These are phyloP conservation scores for Massariosphaeria phaeospora DNA, from an alignment of 495 filamentous ascomycete genomes.

Conservation along the genomic window DNA sequence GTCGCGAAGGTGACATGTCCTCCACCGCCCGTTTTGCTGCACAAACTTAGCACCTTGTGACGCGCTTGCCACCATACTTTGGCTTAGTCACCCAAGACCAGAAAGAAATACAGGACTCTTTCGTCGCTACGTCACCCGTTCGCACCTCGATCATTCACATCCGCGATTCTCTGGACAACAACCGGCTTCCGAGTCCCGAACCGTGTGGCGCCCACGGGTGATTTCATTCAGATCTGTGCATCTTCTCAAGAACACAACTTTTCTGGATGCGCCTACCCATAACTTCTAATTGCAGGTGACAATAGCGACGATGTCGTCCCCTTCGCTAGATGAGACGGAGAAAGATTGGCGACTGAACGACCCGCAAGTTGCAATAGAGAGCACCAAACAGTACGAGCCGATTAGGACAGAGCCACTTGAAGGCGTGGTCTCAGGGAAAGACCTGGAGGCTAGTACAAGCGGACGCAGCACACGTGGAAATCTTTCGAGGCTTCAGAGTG, in stretches of 20 bases:
- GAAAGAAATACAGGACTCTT: no score
- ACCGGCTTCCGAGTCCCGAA: no score
- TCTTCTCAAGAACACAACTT: no score
- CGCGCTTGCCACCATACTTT: no score
- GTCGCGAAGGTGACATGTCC: conserved; percentile 4
- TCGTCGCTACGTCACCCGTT: no score
- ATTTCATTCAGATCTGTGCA: not conserved
- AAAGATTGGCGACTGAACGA: conserved; percentile 25
- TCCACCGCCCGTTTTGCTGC: conserved; percentile 18
- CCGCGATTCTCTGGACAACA: no score
- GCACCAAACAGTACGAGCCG: conserved; percentile 30
- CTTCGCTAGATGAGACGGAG: conserved; percentile 28
- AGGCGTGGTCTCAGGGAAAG: conserved; percentile 29
- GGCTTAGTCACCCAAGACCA: no score
- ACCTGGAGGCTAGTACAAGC: conserved; percentile 29
- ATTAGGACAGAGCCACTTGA: conserved; percentile 34
- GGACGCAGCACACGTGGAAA: conserved; percentile 16
- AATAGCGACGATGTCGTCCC: conserved; percentile 13
- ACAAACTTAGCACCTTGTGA: conserved; percentile 7
- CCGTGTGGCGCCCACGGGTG: no score
- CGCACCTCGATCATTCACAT: no score
- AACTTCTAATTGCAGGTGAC: no score
- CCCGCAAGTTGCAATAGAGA: conserved; percentile 13
- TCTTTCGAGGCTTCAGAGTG: conserved; percentile 41
- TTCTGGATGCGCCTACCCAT: no score